Percentiles rank a stretch among this genome's conserved stretches.
Evolutionary conservation across 2,329 filamentous ascomycete species (phyloP).

Genomic region (Pseudopithomyces chartarum): DNA sequence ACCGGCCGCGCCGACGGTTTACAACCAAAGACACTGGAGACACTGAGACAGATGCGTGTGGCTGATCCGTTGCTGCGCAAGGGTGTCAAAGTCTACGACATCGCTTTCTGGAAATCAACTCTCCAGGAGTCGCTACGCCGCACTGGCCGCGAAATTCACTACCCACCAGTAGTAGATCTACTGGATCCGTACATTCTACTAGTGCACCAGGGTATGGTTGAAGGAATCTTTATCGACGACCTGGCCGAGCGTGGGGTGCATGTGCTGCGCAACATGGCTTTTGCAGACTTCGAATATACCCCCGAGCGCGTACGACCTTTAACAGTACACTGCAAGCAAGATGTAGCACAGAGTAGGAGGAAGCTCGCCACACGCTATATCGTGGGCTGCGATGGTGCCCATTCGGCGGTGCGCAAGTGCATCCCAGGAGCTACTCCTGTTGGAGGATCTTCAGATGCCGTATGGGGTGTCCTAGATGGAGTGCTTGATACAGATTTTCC

Average conservation of each 20-base stretch:
- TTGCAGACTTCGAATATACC: conserved; percentile 56
- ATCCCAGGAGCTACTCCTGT: conserved; percentile 57
- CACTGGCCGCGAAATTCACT: conserved; percentile 70
- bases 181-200: conserved; percentile 60
- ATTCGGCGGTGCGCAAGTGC: conserved; percentile 70
- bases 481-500: conserved; percentile 74
- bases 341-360: conserved; percentile 42
- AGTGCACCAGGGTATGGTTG: conserved; percentile 76
- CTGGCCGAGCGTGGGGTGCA: conserved; percentile 66
- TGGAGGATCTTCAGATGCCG: conserved; percentile 59
- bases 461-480: conserved; percentile 76
- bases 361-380: conserved; percentile 65
- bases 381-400: conserved; percentile 74
- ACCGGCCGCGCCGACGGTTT: conserved; percentile 74
- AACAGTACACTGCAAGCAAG: conserved; percentile 49
- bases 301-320: conserved; percentile 45
- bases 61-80: conserved; percentile 70
- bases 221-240: conserved; percentile 72
- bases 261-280: conserved; percentile 68
- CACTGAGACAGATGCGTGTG: conserved; percentile 73
- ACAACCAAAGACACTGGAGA: conserved; percentile 80
- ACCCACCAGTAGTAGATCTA: conserved; percentile 59
- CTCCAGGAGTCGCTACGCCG: conserved; percentile 56
- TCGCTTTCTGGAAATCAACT: conserved; percentile 66
- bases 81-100: conserved; percentile 74